Percentiles rank a stretch among this genome's conserved stretches.
These are phyloP conservation scores for Stemphylium lycopersici DNA, from an alignment of 2,329 filamentous ascomycete genomes.

Conservation along the genomic window DNA sequence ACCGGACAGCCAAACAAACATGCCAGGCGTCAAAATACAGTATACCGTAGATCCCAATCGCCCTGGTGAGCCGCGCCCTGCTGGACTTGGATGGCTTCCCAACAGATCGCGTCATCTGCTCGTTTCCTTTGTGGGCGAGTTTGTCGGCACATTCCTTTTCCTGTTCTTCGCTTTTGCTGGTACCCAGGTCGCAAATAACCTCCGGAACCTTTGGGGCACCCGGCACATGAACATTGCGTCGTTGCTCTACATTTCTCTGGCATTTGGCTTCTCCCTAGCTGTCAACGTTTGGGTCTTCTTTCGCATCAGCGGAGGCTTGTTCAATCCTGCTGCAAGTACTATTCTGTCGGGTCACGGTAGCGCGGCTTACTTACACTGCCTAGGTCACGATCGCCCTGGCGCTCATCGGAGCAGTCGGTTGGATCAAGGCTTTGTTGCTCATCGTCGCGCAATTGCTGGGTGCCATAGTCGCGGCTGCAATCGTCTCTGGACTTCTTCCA, in stretches of 20 bases:
- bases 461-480: conserved; percentile 52
- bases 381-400: conserved; percentile 57
- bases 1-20: conserved; percentile 43
- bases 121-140: conserved; percentile 54
- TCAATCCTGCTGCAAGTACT: conserved; percentile 49
- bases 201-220: conserved; percentile 35
- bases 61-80: conserved; percentile 47
- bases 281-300: conserved; percentile 52
- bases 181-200: conserved; percentile 48
- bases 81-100: conserved; percentile 52
- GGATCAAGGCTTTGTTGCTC: conserved; percentile 52
- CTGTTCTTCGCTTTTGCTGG: conserved; percentile 50
- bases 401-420: conserved; percentile 55
- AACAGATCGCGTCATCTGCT: conserved; percentile 52
- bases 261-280: conserved; percentile 47
- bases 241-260: conserved; percentile 45
- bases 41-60: conserved; percentile 42
- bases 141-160: conserved; percentile 50
- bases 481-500: conserved; percentile 55
- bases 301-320: conserved; percentile 47
- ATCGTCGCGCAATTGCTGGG: conserved; percentile 55
- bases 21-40: conserved; percentile 48
- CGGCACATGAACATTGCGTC: conserved; percentile 30
- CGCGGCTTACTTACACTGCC: conserved; percentile 9
- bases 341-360: no score